Evolutionary conservation across 73 alveolate genomes (phyloP).

Genomic region (Breviolum minutum): DNA sequence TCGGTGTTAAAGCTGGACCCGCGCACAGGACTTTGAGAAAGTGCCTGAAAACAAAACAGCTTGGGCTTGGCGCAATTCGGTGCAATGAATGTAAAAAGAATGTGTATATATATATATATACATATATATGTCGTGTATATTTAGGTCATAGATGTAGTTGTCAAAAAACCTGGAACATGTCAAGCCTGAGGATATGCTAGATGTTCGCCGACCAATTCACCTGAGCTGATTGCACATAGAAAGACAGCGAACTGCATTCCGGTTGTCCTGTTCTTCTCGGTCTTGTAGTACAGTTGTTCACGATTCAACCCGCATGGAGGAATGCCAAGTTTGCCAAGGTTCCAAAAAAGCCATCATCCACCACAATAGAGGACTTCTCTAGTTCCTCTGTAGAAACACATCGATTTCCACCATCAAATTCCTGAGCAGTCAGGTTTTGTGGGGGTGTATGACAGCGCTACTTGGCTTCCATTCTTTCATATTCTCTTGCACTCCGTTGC

Average conservation of each 20-base stretch:
- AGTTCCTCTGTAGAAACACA: conserved; percentile 33
- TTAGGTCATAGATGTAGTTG: not conserved
- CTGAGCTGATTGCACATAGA: not conserved
- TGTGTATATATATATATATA: not conserved
- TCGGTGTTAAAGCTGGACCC: conserved; percentile 47
- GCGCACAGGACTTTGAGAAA: conserved; percentile 2
- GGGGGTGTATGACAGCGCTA: not conserved
- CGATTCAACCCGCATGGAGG: not conserved
- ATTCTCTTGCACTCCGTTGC: not conserved
- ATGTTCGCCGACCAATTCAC: conserved; percentile 16
- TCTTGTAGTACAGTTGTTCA: not conserved
- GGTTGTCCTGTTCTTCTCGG: not conserved
- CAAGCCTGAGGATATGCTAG: conserved; percentile 17
- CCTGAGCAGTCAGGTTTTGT: not conserved
- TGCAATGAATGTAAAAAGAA: not conserved
- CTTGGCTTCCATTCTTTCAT: not conserved
- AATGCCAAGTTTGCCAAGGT: not conserved
- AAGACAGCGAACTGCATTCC: not conserved
- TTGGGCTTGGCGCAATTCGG: not conserved
- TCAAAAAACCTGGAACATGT: not conserved
- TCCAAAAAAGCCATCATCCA: conserved; percentile 67
- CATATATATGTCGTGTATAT: not conserved
- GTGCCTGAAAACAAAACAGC: conserved; percentile 3
- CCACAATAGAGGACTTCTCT: conserved; percentile 17
- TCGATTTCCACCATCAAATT: conserved; percentile 70